phyloP scores from a whole-genome alignment of 2,329 filamentous ascomycete species.

The Xylaria sp. region DNA sequence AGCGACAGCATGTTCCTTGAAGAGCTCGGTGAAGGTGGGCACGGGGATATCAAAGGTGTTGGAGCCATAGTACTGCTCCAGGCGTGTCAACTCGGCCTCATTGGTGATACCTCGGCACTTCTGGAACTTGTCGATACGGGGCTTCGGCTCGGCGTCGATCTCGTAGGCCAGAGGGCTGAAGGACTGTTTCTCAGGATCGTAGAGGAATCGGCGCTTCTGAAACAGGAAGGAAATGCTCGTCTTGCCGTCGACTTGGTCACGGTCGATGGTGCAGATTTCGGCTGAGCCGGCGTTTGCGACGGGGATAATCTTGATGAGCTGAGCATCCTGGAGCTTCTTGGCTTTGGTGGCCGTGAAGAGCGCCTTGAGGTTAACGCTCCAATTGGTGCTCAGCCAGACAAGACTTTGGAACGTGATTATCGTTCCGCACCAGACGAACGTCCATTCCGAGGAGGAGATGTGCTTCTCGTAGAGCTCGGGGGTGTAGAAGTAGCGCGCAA shows the following conservation, averaged over 20 bases:
- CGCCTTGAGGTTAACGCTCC: conserved; percentile 84
- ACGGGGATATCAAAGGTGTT: conserved; percentile 98
- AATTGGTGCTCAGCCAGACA: conserved; percentile 93
- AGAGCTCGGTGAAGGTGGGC: conserved; percentile 89
- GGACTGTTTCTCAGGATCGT: conserved; percentile 61
- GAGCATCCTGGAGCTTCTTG: conserved; percentile 64
- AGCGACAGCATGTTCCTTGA: conserved; percentile 96
- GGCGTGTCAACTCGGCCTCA: conserved; percentile 67
- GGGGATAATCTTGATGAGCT: conserved; percentile 89
- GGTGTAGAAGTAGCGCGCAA: conserved; percentile 81
- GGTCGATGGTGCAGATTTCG: conserved; percentile 78
- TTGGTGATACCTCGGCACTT: conserved; percentile 68
- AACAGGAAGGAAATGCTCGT: conserved; percentile 84
- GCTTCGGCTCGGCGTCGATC: conserved; percentile 81
- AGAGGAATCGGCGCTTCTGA: conserved; percentile 95
- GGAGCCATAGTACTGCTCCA: conserved; percentile 89
- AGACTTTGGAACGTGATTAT: conserved; percentile 86
- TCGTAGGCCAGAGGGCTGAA: conserved; percentile 80
- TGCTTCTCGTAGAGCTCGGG: conserved; percentile 81
- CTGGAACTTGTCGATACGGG: conserved; percentile 72
- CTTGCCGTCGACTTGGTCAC: conserved; percentile 70
- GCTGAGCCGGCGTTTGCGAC: conserved; percentile 80
- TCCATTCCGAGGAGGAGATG: conserved; percentile 95
- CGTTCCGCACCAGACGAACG: conserved; percentile 84
- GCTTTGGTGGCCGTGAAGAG: conserved; percentile 74